Evolutionary conservation across 2,329 filamentous ascomycete species (phyloP).

Genomic region (Fusarium nurragi): DNA sequence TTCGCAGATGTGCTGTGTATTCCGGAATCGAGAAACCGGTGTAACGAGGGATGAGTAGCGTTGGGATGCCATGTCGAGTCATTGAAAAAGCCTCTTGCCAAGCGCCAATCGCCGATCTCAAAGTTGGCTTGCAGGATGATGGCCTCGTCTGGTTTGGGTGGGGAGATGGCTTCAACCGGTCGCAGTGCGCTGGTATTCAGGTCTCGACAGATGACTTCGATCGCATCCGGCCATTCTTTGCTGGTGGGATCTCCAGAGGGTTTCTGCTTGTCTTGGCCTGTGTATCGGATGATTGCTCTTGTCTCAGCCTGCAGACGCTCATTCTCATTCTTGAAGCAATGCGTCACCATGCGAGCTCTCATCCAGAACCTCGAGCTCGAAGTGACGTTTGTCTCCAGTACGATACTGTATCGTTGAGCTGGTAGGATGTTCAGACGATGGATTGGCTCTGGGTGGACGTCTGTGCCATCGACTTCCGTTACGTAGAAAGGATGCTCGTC

Average conservation of each 20-base stretch:
- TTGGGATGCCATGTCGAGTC: constrained; percentile 58
- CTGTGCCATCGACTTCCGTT: constrained; percentile 76
- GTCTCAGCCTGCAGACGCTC: constrained; percentile 45
- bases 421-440: constrained; percentile 72
- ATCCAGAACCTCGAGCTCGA: constrained; percentile 68
- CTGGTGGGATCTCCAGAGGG: constrained; percentile 47
- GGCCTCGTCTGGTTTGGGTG: constrained; percentile 52
- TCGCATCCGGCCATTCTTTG: constrained; percentile 59
- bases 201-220: constrained; percentile 61
- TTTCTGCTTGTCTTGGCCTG: accelerated
- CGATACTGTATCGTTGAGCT: constrained; percentile 75
- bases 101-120: constrained; percentile 62
- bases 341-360: constrained; percentile 60
- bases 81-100: constrained; percentile 66
- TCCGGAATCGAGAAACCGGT: constrained; percentile 47
- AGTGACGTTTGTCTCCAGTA: constrained; percentile 69
- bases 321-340: constrained; percentile 51
- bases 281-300: constrained; percentile 48
- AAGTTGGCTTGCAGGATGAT: constrained; percentile 63
- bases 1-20: constrained; percentile 22
- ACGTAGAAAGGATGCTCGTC: constrained; percentile 72
- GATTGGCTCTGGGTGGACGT: constrained; percentile 67
- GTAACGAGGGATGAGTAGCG: constrained; percentile 48
- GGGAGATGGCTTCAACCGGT: constrained; percentile 49
- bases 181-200: constrained; percentile 61